Conservation (phyloP, 2,329 filamentous ascomycete genomes). For the Fusarium sp. region DNA sequence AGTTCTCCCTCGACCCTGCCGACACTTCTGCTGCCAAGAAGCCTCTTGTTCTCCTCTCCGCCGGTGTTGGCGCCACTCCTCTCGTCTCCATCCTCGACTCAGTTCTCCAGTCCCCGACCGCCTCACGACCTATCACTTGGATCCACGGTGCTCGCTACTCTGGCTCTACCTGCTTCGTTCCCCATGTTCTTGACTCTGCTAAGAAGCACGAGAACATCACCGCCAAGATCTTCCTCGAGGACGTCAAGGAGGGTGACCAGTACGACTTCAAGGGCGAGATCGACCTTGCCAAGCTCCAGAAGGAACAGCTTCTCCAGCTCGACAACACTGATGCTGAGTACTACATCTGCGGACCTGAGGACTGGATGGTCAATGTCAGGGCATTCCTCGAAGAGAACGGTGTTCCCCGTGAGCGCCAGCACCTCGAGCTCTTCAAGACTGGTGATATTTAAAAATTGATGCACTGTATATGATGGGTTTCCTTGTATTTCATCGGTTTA, state of each 20-base stretch:
- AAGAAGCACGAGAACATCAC: conserved; percentile 48
- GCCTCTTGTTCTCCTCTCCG: conserved; percentile 73
- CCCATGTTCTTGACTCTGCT: conserved; percentile 60
- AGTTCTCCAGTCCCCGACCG: conserved; percentile 49
- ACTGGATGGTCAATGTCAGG: conserved; percentile 74
- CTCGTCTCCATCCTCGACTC: conserved; percentile 73
- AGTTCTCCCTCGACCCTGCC: conserved; percentile 69
- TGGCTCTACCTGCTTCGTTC: conserved; percentile 64
- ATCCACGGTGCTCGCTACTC: conserved; percentile 68
- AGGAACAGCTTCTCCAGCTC: conserved; percentile 64
- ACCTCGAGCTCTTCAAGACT: conserved; percentile 76
- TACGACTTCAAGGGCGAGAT: conserved; percentile 70
- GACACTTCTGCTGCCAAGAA: conserved; percentile 53
- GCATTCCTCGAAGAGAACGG: conserved; percentile 63
- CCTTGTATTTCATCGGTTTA: background rate
- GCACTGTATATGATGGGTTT: background rate
- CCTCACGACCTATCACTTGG: conserved; percentile 65
- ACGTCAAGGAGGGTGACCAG: conserved; percentile 61
- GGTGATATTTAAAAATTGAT: conserved; percentile 49
- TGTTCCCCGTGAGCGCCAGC: conserved; percentile 67
- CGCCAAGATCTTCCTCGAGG: conserved; percentile 67
- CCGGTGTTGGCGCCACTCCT: conserved; percentile 75
- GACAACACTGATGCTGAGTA: conserved; percentile 68
- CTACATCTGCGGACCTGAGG: conserved; percentile 76
- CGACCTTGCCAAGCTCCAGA: conserved; percentile 65